Evolutionary conservation across 208 protist genomes (phyloP).

Genomic region (Trypanosoma mega): DNA sequence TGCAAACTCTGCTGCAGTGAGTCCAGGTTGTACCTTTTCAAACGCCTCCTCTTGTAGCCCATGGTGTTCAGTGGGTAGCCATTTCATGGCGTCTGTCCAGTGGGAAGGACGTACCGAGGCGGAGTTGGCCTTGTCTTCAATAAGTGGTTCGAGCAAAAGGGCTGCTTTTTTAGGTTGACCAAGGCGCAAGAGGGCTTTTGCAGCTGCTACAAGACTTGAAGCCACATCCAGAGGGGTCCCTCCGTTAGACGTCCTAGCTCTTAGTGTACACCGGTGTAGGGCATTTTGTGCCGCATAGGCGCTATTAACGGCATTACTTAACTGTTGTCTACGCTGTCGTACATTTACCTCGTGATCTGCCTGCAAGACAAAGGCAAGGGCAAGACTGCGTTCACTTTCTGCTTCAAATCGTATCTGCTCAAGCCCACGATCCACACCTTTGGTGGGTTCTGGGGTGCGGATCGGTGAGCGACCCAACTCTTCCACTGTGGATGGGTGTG

Average conservation of each 20-base stretch:
- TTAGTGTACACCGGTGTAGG: constrained; percentile 71
- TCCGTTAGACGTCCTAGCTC: constrained; percentile 23
- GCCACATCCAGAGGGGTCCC: constrained; percentile 70
- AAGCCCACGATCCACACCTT: constrained; percentile 34
- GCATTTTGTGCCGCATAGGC: constrained; percentile 85
- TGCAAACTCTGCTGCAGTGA: constrained; percentile 65
- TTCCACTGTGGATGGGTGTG: too few relatives aligned
- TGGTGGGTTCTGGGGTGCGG: too few relatives aligned
- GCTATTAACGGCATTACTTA: constrained; percentile 82
- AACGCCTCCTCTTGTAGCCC: too few relatives aligned
- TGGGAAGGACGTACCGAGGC: constrained; percentile 66
- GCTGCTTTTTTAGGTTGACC: constrained; percentile 81
- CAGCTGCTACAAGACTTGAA: constrained; percentile 64
- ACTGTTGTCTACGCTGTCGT: constrained; percentile 54
- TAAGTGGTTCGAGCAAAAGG: constrained; percentile 80
- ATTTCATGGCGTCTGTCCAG: constrained; percentile 64
- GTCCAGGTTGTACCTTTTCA: constrained; percentile 41
- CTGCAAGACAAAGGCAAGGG: constrained; percentile 72
- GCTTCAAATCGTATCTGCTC: constrained; percentile 58
- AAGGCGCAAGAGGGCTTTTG: constrained; percentile 71
- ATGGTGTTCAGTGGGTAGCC: too few relatives aligned
- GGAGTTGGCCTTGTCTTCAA: constrained; percentile 74
- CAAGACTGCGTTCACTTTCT: constrained; percentile 86
- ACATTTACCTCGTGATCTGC: constrained; percentile 90
- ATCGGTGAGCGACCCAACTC: too few relatives aligned